These are phyloP conservation scores for Rutidosis leptorrhynchoides DNA, from an alignment of 129 eudicot genomes.

Conservation along the genomic window DNA sequence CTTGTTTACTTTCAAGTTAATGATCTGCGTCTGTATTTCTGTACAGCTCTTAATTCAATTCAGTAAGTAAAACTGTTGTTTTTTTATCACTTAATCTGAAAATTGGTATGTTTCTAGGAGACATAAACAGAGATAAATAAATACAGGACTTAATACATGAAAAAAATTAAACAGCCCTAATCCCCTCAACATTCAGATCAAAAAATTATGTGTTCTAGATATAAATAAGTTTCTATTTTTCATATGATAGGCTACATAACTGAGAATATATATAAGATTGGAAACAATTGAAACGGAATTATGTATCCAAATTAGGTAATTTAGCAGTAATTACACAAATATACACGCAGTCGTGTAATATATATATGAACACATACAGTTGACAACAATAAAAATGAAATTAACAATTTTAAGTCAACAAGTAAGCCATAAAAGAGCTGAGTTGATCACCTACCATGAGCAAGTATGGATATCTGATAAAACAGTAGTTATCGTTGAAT, in stretches of 20 bases:
- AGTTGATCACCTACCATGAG: slow-evolving; percentile 14
- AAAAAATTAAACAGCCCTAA: too few relatives aligned
- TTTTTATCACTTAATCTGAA: too few relatives aligned
- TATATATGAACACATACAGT: slow-evolving; percentile 9
- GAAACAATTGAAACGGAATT: too few relatives aligned
- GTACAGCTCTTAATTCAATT: too few relatives aligned
- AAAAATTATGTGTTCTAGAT: neutral
- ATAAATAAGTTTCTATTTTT: neutral
- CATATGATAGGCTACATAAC: neutral
- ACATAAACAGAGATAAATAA: too few relatives aligned
- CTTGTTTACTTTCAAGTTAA: too few relatives aligned
- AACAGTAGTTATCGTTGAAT: slow-evolving; percentile 2
- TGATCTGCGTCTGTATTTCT: too few relatives aligned
- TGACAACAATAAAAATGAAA: slow-evolving; percentile 4
- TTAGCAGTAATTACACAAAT: slow-evolving; percentile 3
- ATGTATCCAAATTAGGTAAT: neutral
- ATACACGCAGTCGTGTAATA: neutral
- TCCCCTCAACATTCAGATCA: slow-evolving; percentile 6
- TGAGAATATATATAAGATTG: too few relatives aligned
- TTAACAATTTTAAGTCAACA: slow-evolving; percentile 15
- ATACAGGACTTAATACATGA: too few relatives aligned
- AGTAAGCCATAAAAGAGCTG: slow-evolving; percentile 20
- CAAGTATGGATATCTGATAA: slow-evolving; percentile 7
- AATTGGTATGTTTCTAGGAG: too few relatives aligned
- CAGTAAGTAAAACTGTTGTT: too few relatives aligned